Evolutionary conservation across 768 basidiomycete genomes (phyloP), one percentile per base, ranked within the genome.

Genomic region (Leccinum uliginosum): DNA sequence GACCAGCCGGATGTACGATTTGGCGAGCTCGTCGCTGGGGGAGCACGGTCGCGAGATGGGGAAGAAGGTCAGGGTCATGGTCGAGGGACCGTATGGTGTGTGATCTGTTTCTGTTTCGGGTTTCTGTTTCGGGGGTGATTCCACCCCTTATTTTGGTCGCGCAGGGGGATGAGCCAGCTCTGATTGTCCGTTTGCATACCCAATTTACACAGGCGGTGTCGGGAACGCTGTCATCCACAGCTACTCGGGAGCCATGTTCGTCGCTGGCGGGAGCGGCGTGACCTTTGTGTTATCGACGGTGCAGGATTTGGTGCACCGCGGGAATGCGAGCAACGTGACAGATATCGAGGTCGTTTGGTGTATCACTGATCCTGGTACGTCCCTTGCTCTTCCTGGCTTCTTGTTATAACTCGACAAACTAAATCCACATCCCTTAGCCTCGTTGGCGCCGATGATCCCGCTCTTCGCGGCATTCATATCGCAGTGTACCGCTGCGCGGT

Each of bases 201-300:
- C 10, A n/a, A 11, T 40, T 40, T 40, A 19, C 7, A 30, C 54
- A 83, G 79, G 85, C 59, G 83, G 85, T 19, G 76, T 83, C 45
- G 77, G 87, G 1, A 80, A 88, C 65, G 79, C 80, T 1, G 74
- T 90, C 29, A 79, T 84, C 49, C 71, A 83, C 3, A 85, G 83
- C 56, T 91, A 82, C 70, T 85, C 86, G 0, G 81, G 81, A 1
- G 83, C 85, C 6, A 71, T 91, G 27, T 78, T 91, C 56, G 70
- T 91, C 8, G 84, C 79, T 17, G 91, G 87, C 11, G 91, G 91
- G 8, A 86, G 85, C 52, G 91, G 91, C 0, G 85, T 93, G 59
- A 83, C 88, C 0, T 89, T 86, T 60, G 81, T 81, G 0, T 76
- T 91, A 11, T 75, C 83, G 6, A 68, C 80, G 1, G 78, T 87